Base-by-base conservation (phyloP, 2,329 filamentous ascomycete species). In the Fusarium marasasianum region DNA sequence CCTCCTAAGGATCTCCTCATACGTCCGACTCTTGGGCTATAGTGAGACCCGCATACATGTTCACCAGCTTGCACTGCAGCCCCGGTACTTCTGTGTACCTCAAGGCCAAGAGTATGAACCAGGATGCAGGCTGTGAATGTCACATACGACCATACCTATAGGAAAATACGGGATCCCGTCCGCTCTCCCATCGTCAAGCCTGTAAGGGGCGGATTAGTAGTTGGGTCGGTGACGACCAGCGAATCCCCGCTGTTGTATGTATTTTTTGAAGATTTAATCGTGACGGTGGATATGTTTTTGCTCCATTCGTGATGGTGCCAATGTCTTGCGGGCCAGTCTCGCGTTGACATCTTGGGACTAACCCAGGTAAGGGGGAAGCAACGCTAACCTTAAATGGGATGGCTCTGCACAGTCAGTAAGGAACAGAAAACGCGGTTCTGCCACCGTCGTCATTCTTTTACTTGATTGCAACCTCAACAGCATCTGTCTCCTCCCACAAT, bases 101-200 rank as follows among this genome's bases (percentile, higher is more conserved):
- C 33, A 20, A 0, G 2, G 18, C 3, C 5, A 37, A 54, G 10
- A 3, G 3, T 29, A n/a, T 58, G 3, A 14, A 1, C 14, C 14
- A 7, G 5, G 20, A 26, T 26, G 14, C 31, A 8, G 18, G 0
- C 6, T 5, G 10, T 17, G 8, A 3, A 48, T 37, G 24, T 22
- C 24, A 50, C 55, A 58, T 58, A 58, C 55, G 55, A 58, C 55
- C 55, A 58, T 50, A 58, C 41, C 41, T 58, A 48, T n/a, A 33
- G 37, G 55, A 37, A 31, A 58, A 58, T 31, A 44, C 55, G 55
- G 55, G 55, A 57, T 58, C 55, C 55, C 54, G 54, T 57, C 40
- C 31, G 41, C 55, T 58, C 55, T 58, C 55, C 55, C 55, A 58
- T 47, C 22, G 40, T 43, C 35, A 57, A 57, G 40, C 40, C 35